These are phyloP conservation scores for Penicillium fuscoglaucum DNA, from an alignment of 2,329 filamentous ascomycete species.

Conservation along the genomic window DNA sequence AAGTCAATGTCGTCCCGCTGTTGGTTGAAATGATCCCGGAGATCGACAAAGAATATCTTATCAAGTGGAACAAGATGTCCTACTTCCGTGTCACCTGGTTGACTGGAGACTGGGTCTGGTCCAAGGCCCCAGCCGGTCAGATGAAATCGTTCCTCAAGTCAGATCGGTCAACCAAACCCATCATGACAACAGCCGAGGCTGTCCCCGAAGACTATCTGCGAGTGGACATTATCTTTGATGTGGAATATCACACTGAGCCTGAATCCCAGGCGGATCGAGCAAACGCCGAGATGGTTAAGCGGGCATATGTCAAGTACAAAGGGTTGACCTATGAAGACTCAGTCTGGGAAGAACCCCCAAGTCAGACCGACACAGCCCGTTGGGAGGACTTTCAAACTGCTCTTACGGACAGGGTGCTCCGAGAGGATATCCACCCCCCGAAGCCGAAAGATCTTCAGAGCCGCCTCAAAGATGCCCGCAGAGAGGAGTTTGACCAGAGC, in stretches of 20 bases:
- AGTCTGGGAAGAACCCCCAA: constrained; percentile 84
- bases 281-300: constrained; percentile 70
- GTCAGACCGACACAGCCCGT: constrained; percentile 58
- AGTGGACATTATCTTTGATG: constrained; percentile 84
- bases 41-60: constrained; percentile 84
- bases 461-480: constrained; percentile 68
- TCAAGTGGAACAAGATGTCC: constrained; percentile 82
- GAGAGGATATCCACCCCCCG: constrained; percentile 69
- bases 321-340: constrained; percentile 87
- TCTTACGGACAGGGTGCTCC: constrained; percentile 81
- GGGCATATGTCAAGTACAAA: constrained; percentile 85
- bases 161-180: constrained; percentile 61
- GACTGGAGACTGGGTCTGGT: constrained; percentile 85
- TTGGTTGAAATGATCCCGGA: constrained; percentile 61
- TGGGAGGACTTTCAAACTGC: constrained; percentile 80
- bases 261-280: constrained; percentile 61
- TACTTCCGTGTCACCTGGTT: constrained; percentile 85
- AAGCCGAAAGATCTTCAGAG: constrained; percentile 59
- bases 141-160: constrained; percentile 74
- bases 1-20: constrained; percentile 46
- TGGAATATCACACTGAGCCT: constrained; percentile 65
- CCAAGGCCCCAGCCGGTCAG: constrained; percentile 61
- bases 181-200: constrained; percentile 72
- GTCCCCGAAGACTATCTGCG: constrained; percentile 84
- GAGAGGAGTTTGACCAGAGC: constrained; percentile 63